These are phyloP conservation scores for Sordaria brevicollis DNA, from an alignment of 495 filamentous ascomycete species.

Conservation along the genomic window DNA sequence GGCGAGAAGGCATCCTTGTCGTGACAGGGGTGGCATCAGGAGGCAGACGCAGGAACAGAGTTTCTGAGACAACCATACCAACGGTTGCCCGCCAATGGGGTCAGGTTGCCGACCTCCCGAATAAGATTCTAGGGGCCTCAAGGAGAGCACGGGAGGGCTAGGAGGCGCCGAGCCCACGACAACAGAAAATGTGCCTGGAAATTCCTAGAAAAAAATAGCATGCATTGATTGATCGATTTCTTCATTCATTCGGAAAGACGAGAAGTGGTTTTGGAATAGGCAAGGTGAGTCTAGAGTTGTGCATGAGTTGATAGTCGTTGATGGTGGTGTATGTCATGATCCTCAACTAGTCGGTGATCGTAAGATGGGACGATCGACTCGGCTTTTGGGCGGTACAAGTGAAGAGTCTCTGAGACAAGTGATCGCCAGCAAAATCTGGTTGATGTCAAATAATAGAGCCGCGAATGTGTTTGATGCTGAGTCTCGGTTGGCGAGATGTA, in stretches of 20 bases:
- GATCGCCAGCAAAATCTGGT: slow-evolving; percentile 5
- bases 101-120: background rate
- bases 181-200: background rate
- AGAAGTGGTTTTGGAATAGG: background rate
- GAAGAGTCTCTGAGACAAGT: slow-evolving; percentile 9
- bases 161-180: background rate
- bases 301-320: background rate
- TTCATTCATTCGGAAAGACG: background rate
- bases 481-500: background rate
- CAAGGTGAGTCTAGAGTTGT: background rate
- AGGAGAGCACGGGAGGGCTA: too few species aligned
- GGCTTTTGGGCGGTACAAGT: background rate
- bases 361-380: background rate
- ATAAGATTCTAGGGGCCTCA: background rate
- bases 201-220: background rate
- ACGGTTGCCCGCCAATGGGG: slow-evolving; percentile 13
- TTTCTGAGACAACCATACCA: slow-evolving; percentile 17
- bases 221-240: background rate
- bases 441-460: background rate
- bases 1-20: slow-evolving; percentile 2
- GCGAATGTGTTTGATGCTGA: background rate
- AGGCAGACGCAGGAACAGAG: slow-evolving; percentile 21
- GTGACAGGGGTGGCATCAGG: slow-evolving; percentile 2
- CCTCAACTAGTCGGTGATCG: background rate
- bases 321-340: background rate